Evolutionary conservation across 305 asterid species (phyloP), one percentile per base, ranked within the genome.

Genomic region (Fraxinus floribunda): DNA sequence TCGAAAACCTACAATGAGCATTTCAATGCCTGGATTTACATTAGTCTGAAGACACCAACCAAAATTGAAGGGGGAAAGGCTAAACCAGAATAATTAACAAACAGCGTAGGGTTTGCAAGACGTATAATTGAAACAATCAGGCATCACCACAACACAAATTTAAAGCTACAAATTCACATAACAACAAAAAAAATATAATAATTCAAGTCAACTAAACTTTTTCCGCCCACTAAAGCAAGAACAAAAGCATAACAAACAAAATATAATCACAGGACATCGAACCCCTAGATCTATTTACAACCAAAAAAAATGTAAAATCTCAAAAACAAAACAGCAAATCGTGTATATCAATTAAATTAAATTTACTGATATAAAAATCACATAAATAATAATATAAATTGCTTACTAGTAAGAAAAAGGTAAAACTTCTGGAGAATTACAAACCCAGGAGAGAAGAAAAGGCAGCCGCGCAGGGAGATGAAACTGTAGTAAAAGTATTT

Each of bases 211-310:
- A 57, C 57, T 78, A 38, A 64, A 29, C 72, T 75, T 20, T 72
- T 82, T 34, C 62, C 71, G 81, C 80, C 80, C 82, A 73, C 84
- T 88, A 84, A 88, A 76, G 80, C 83, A 83, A 77, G 77, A 76
- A n/a, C 76, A 38, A 83, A 29, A 16, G 26, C 7, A 41, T 1
- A 24, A 79, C 18, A 73, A 60, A 80, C 30, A 46, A 36, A 46
- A 22, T 5, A 24, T 39, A 74, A 86, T 78, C 39, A 39, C 35
- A 64, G 78, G 72, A 81, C 49, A 70, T 68, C 39, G 77, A 88
- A 80, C 82, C 88, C 88, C 84, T 88, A 82, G 85, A 90, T 90
- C 90, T 81, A 87, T 75, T 82, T 44, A 41, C 49, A 41, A 41
- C 85, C 72, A 79, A 39, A 80, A 41, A 38, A 38, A 78, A 39